phyloP scores from a whole-genome alignment of 345 rosid species.

The Dimocarpus longan region DNA sequence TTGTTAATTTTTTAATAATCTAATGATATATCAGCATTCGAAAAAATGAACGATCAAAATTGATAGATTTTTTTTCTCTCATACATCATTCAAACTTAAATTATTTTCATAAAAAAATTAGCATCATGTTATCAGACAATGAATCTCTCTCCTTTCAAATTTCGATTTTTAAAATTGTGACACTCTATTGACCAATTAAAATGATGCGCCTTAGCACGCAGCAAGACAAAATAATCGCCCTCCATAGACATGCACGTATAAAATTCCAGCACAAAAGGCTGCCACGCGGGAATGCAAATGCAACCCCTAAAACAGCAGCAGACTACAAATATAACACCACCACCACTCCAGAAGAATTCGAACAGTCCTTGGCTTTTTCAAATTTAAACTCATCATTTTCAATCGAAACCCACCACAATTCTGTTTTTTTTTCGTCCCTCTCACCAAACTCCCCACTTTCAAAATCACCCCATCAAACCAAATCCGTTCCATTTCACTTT shows the following conservation, averaged over 20 bases:
- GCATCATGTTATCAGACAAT: too few relatives aligned
- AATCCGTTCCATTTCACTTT: neutral
- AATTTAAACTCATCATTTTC: conserved; percentile 11
- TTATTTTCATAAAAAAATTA: too few relatives aligned
- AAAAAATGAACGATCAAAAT: too few relatives aligned
- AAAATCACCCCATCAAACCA: neutral
- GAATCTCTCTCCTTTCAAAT: too few relatives aligned
- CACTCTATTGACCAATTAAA: neutral
- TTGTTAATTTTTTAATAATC: too few relatives aligned
- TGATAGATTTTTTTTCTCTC: too few relatives aligned
- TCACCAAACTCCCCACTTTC: neutral
- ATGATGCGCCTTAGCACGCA: neutral
- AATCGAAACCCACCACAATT: neutral
- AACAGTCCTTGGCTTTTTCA: conserved; percentile 14
- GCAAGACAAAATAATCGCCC: neutral
- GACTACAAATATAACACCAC: neutral
- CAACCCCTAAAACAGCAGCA: neutral
- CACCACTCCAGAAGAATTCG: conserved; percentile 9
- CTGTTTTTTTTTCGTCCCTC: neutral
- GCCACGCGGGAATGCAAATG: neutral
- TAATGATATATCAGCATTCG: too few relatives aligned
- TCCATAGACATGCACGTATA: neutral
- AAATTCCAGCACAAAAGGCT: neutral
- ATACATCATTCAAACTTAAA: too few relatives aligned
- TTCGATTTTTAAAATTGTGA: neutral